Conservation (phyloP, 2,329 filamentous ascomycete species). For the Trichoderma aggressivum region DNA sequence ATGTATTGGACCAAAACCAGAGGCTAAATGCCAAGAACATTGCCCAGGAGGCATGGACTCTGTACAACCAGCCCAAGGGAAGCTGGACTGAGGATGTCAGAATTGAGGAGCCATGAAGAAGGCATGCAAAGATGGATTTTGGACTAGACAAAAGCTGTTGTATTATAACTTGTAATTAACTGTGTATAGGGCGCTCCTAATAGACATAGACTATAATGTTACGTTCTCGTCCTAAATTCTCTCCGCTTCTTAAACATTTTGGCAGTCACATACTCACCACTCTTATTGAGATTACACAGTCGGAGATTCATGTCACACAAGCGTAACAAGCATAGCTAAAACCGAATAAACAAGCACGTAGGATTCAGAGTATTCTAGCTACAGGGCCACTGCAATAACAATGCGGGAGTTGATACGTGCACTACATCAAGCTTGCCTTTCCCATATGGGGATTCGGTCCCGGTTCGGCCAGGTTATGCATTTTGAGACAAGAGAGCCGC, state of each 20-base stretch:
- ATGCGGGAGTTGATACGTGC: too few species aligned
- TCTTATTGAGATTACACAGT: too few species aligned
- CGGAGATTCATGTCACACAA: background rate
- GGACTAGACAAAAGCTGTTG: background rate
- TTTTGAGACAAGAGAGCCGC: background rate
- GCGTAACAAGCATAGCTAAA: background rate
- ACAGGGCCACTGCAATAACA: background rate
- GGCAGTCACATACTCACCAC: too few species aligned
- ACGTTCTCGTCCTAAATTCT: background rate
- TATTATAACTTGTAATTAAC: background rate
- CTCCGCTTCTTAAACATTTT: too few species aligned
- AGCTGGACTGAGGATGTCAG: constrained; percentile 11
- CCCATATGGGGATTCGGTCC: background rate
- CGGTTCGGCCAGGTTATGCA: background rate
- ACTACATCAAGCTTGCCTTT: background rate
- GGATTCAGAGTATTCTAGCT: background rate
- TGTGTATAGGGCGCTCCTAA: background rate
- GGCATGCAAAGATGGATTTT: background rate
- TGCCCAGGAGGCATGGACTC: constrained; percentile 20
- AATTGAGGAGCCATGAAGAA: background rate
- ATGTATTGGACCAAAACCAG: constrained; percentile 16
- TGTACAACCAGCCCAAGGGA: constrained; percentile 20
- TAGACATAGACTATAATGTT: background rate
- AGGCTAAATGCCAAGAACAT: constrained; percentile 22
- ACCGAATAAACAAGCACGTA: background rate